Evolutionary conservation across 164 flowering plant species (phyloP), one percentile per base, ranked within the genome.

Genomic region (Kalanchoe fedtschenkoi): DNA sequence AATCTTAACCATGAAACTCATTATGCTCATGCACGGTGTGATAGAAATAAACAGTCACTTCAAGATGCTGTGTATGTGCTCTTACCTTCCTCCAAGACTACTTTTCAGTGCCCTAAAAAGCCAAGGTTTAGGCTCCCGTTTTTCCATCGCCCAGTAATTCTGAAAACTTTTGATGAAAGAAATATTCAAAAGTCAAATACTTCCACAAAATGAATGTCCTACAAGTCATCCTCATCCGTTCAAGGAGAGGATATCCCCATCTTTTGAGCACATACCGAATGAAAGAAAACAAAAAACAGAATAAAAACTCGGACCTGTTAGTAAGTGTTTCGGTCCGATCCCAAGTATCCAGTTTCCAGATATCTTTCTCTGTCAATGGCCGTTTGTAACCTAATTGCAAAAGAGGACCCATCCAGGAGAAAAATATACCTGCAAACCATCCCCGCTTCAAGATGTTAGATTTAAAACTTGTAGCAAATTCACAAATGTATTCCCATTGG

Each of bases 311-410:
- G 22, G 41, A 95, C 99, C 69, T 84, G 73, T 65, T 72, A 62
- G 76, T 70, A 51, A 95, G 74, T 22, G 91, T 85, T 78, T 91
- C 96, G 42, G 96, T 87, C 64, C 63, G 78, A 71, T 95, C 99
- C 99, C 97, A 91, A 22, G 83, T 70, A 77, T 95, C 97, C 64
- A 91, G 69, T 68, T 95, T 85, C 99, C 99, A 95, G 29, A 95
- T 79, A 77, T 88, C 99, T 74, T 83, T 95, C 77, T 95, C 99
- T 46, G 95, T 88, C 19, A 95, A 69, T 22, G 97, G 97, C 66
- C 81, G 76, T 71, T 69, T 78, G 70, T 77, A 85, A 16, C 97
- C 99, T 57, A 70, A 77, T 69, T 78, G 65, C 99, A 95, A 83
- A 65, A 95, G 73, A 53, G 89, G 89, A 68, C 76, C 82, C 86